phyloP scores from a whole-genome alignment of 2,329 filamentous ascomycete species.

The Pseudogymnoascus sp. region DNA sequence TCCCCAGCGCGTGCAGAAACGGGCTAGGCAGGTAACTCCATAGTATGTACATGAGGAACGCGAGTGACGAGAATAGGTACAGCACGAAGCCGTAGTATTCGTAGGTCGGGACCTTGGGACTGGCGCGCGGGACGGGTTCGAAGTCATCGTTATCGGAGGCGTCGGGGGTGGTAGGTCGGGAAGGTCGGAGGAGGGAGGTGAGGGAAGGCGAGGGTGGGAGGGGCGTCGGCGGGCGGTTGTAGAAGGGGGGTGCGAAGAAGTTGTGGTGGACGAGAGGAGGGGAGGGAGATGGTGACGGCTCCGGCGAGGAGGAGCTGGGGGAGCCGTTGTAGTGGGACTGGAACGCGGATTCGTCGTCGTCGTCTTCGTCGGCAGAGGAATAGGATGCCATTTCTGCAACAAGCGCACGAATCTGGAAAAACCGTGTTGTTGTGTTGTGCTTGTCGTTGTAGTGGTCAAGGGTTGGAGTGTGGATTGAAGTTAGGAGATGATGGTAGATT shows the following conservation, averaged over 20 bases:
- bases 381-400: background rate
- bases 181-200: constrained; percentile 82
- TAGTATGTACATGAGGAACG: constrained; percentile 64
- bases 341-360: constrained; percentile 21
- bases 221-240: constrained; percentile 91
- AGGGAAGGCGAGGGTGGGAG: constrained; percentile 86
- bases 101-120: constrained; percentile 94
- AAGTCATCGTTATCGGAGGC: constrained; percentile 77
- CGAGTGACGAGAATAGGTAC: constrained; percentile 78
- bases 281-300: constrained; percentile 22
- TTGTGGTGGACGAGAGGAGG: constrained; percentile 34
- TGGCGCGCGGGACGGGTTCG: constrained; percentile 68
- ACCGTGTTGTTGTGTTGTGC: background rate
- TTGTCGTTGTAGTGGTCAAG: background rate
- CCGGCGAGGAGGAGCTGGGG: constrained; percentile 21
- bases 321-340: constrained; percentile 21
- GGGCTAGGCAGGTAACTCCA: constrained; percentile 82
- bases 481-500: background rate
- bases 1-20: constrained; percentile 84
- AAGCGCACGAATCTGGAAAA: background rate
- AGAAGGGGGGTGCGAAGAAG: constrained; percentile 76
- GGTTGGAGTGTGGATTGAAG: background rate
- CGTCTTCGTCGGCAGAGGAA: constrained; percentile 8
- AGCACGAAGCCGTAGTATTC: constrained; percentile 99
- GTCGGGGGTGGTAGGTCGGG: constrained; percentile 87